Evolutionary conservation across 805 yeast genomes (phyloP), one percentile per base, ranked within the genome.

Genomic region (Ogataea salicorniae): DNA sequence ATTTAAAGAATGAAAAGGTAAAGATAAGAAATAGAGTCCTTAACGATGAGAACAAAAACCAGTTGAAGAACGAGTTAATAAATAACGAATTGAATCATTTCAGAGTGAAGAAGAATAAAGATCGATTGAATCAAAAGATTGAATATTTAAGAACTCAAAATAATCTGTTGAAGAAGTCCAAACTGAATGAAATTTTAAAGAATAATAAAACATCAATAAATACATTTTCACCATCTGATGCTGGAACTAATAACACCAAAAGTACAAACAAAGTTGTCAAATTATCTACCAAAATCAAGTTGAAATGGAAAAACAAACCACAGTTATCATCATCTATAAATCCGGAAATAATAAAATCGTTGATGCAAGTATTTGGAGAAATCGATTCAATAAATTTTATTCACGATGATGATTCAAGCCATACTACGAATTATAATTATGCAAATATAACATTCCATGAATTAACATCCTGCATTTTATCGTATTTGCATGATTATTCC

Each of bases 341-440:
- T 20, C 53, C 50, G 1, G 72, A 65, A 1, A 59, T 70, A 2
- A 57, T 78, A 18, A 22, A 37, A 20, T 59, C 65, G 41, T 60
- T 78, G 26, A 74, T 78, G 80, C 54, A 55, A 17, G 71, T 71
- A 2, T 78, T 77, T 59, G 83, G 83, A 1, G 52, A 63, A 0
- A 57, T 77, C 2, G 36, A 29, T 1, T 17, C 35, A 3, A 58
- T 64, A 1, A 13, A 44, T 20, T 22, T 55, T n/a, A 42, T 47
- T 0, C 45, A 45, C 2, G 41, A 35, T 2, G 56, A 54, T 37
- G 42, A 29, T 31, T 35, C 39, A 5, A 34, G 29, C 35, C 57
- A 54, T 33, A 53, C 31, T 26, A 26, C 31, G 31, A 26, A 67
- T 41, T 75, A 75, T 51, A 70, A 66, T 43, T 59, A 64, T 29